phyloP scores from a whole-genome alignment of 2,329 filamentous ascomycete genomes.

The Aureobasidium sp. region DNA sequence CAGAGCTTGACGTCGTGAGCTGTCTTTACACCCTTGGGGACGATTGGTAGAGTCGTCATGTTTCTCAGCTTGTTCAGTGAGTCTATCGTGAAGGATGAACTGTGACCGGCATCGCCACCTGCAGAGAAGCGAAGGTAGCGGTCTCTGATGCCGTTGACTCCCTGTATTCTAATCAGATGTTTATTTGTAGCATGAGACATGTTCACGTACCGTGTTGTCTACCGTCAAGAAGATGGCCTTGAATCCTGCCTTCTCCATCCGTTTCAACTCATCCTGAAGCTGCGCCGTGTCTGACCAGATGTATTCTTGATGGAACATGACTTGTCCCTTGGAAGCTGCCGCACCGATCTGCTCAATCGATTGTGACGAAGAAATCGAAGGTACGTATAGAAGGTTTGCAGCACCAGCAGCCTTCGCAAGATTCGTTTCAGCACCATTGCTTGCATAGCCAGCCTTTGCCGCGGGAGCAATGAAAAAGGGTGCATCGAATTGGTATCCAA shows the following conservation, averaged over 20 bases:
- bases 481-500: conserved; percentile 70
- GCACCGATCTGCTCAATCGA: conserved; percentile 26
- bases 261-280: conserved; percentile 25
- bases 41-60: conserved; percentile 30
- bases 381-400: conserved; percentile 45
- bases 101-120: conserved; percentile 23
- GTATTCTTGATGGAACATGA: conserved; percentile 36
- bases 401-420: conserved; percentile 41
- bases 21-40: conserved; percentile 33
- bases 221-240: conserved; percentile 35
- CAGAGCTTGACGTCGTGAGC: conserved; percentile 31
- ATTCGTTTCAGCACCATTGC: conserved; percentile 57
- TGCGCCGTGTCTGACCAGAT: conserved; percentile 25
- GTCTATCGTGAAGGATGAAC: conserved; percentile 28
- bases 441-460: conserved; percentile 81
- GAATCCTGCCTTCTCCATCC: conserved; percentile 26
- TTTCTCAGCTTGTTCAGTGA: conserved; percentile 27
- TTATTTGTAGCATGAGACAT: background rate
- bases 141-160: conserved; percentile 30
- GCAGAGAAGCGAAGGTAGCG: conserved; percentile 27
- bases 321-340: conserved; percentile 32
- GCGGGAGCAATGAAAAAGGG: conserved; percentile 95
- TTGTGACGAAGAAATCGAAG: conserved; percentile 29
- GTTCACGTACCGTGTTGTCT: conserved; percentile 23
- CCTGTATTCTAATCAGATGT: background rate